A percentile compares a stretch with the other conserved stretches of the same genome.
These are phyloP conservation scores for Solanum chilense DNA, from an alignment of 257 asterid genomes.

Conservation along the genomic window DNA sequence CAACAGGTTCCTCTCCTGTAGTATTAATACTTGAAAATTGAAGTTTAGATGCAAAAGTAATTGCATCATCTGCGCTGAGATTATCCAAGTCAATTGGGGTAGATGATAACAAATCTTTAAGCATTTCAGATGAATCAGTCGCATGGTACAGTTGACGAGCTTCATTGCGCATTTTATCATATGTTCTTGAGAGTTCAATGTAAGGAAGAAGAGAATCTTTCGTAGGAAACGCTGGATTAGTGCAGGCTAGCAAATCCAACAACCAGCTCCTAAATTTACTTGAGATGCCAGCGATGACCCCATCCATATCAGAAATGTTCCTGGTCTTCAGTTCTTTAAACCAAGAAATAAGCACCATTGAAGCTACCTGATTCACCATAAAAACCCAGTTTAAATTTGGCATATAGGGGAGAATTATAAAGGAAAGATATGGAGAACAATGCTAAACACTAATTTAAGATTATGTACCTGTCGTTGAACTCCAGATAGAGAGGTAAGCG, in stretches of 20 bases:
- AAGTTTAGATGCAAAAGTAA: conserved; percentile 67
- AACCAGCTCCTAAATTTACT: conserved; percentile 58
- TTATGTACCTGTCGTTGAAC: conserved; percentile 88
- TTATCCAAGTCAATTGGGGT: conserved; percentile 43
- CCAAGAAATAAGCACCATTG: conserved; percentile 89
- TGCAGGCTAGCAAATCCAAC: conserved; percentile 70
- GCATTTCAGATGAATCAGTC: conserved; percentile 58
- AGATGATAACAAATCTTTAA: conserved; percentile 44
- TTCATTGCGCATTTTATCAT: conserved; percentile 84
- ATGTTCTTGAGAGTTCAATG: conserved; percentile 90
- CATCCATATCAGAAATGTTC: conserved; percentile 29
- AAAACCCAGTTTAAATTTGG: background rate
- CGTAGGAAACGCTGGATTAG: conserved; percentile 87
- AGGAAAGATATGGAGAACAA: background rate
- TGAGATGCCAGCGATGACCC: conserved; percentile 35
- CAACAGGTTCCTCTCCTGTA: conserved; percentile 46
- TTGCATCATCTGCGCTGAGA: conserved; percentile 77
- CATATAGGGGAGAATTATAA: background rate
- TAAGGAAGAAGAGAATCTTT: conserved; percentile 80
- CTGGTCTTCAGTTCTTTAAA: conserved; percentile 57
- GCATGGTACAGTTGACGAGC: conserved; percentile 63
- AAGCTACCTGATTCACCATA: conserved; percentile 56
- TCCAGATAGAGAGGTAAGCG: conserved; percentile 76
- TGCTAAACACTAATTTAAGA: background rate
- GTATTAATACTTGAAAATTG: conserved; percentile 27